phyloP scores from a whole-genome alignment of 345 rosid species.

The Bruguiera parviflora region DNA sequence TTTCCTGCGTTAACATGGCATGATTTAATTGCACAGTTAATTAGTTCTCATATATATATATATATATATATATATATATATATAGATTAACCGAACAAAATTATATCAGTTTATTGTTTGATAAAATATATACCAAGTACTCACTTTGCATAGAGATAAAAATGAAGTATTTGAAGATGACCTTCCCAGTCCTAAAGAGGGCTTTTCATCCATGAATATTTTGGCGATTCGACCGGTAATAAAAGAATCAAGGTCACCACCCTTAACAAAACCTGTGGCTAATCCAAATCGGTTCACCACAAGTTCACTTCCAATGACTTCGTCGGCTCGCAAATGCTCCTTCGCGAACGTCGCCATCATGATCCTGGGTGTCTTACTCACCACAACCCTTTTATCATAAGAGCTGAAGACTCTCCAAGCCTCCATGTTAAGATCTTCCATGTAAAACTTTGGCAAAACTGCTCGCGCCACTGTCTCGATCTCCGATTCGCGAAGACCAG shows the following conservation, averaged over 20 bases:
- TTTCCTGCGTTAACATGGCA: slow-evolving; percentile 37
- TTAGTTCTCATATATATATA: too few species aligned
- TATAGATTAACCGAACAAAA: too few species aligned
- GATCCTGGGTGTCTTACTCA: slow-evolving; percentile 65
- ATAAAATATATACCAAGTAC: not conserved
- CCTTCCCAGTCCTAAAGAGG: slow-evolving; percentile 54
- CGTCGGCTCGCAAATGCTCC: slow-evolving; percentile 72
- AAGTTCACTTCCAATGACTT: slow-evolving; percentile 70
- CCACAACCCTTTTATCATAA: slow-evolving; percentile 57
- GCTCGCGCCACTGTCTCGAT: slow-evolving; percentile 83
- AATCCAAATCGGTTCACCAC: slow-evolving; percentile 60
- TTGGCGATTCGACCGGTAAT: slow-evolving; percentile 34
- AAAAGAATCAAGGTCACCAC: slow-evolving; percentile 18
- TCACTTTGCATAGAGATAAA: slow-evolving; percentile 62
- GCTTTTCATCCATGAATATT: slow-evolving; percentile 46
- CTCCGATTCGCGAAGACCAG: slow-evolving; percentile 54
- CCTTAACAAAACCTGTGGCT: slow-evolving; percentile 51
- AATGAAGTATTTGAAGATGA: slow-evolving; percentile 31
- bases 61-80: too few species aligned
- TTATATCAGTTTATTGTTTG: too few species aligned
- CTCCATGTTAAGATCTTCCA: slow-evolving; percentile 67
- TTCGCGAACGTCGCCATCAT: slow-evolving; percentile 80
- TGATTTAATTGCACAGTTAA: too few species aligned
- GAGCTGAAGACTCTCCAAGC: slow-evolving; percentile 71
- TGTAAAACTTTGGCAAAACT: slow-evolving; percentile 74